These are phyloP conservation scores for Danielozyma ontarioensis DNA, from an alignment of 805 yeast species.

Conservation along the genomic window DNA sequence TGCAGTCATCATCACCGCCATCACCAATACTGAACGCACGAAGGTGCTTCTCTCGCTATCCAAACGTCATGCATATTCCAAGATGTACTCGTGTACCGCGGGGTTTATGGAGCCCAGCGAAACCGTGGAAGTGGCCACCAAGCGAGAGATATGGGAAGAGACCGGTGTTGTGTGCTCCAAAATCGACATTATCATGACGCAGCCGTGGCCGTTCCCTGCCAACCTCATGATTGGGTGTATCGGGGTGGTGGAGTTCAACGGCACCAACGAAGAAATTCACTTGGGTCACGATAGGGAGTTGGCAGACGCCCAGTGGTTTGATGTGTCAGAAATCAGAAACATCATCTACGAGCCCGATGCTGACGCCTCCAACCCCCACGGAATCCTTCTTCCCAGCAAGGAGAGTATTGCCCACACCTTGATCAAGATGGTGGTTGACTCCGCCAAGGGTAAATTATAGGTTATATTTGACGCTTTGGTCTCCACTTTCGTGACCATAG, in stretches of 20 bases:
- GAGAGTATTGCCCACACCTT: conserved; percentile 41
- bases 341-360: conserved; percentile 25
- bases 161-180: conserved; percentile 68
- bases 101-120: conserved; percentile 97
- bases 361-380: conserved; percentile 26
- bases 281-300: conserved; percentile 84
- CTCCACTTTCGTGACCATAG: too few relatives aligned
- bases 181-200: conserved; percentile 64
- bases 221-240: conserved; percentile 91
- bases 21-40: conserved; percentile 54
- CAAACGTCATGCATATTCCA: conserved; percentile 48
- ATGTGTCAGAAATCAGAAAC: conserved; percentile 44
- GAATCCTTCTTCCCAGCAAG: conserved; percentile 37
- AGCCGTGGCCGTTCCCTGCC: conserved; percentile 98
- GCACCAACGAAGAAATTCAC: conserved; percentile 57
- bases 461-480: too few relatives aligned
- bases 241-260: conserved; percentile 69
- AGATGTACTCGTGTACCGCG: conserved; percentile 80
- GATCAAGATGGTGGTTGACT: conserved; percentile 38
- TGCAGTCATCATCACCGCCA: conserved; percentile 79
- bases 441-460: conserved; percentile 10
- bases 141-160: conserved; percentile 93
- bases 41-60: conserved; percentile 69
- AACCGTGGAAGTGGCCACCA: conserved; percentile 80
- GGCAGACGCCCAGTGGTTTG: conserved; percentile 83